Percentiles rank a stretch among this genome's conserved stretches.
Conservation (phyloP, 495 filamentous ascomycete genomes). For the Terfezia claveryi region DNA sequence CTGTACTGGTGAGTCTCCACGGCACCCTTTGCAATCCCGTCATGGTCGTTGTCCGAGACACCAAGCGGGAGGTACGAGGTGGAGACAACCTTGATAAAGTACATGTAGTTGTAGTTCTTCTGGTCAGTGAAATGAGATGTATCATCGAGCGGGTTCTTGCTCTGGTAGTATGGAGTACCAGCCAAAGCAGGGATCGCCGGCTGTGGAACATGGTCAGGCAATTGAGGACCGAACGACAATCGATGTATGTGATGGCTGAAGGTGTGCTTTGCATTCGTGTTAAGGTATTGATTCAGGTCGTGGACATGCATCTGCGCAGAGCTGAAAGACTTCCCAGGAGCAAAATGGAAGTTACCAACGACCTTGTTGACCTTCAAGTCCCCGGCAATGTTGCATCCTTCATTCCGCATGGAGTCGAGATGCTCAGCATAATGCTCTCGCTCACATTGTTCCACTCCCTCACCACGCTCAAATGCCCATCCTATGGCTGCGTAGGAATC, state of each 20-base stretch:
- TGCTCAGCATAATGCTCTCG: slow-evolving; percentile 80
- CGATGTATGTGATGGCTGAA: slow-evolving; percentile 82
- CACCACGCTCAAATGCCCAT: slow-evolving; percentile 84
- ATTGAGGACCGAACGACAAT: slow-evolving; percentile 79
- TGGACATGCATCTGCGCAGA: slow-evolving; percentile 93
- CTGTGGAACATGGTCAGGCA: slow-evolving; percentile 33
- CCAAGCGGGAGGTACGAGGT: slow-evolving; percentile 74
- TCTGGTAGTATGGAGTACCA: slow-evolving; percentile 28
- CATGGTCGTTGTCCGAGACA: slow-evolving; percentile 20
- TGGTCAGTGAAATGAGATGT: slow-evolving; percentile 58
- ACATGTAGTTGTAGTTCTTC: slow-evolving; percentile 87
- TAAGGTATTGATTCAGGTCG: slow-evolving; percentile 82
- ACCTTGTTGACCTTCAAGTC: slow-evolving; percentile 92
- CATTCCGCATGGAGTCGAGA: slow-evolving; percentile 62
- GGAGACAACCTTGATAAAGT: slow-evolving; percentile 94
- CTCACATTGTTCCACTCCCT: slow-evolving; percentile 86
- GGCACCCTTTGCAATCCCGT: slow-evolving; percentile 21
- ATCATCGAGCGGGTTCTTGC: slow-evolving; percentile 76
- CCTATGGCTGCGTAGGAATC: slow-evolving; percentile 73
- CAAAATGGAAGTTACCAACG: slow-evolving; percentile 95
- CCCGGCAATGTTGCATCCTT: slow-evolving; percentile 90
- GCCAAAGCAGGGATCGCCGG: slow-evolving; percentile 35
- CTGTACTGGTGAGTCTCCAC: slow-evolving; percentile 94
- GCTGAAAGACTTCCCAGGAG: slow-evolving; percentile 80
- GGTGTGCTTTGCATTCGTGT: slow-evolving; percentile 47